phyloP scores from a whole-genome alignment of 2,329 filamentous ascomycete species.

The Aspergillus thermomutatus region DNA sequence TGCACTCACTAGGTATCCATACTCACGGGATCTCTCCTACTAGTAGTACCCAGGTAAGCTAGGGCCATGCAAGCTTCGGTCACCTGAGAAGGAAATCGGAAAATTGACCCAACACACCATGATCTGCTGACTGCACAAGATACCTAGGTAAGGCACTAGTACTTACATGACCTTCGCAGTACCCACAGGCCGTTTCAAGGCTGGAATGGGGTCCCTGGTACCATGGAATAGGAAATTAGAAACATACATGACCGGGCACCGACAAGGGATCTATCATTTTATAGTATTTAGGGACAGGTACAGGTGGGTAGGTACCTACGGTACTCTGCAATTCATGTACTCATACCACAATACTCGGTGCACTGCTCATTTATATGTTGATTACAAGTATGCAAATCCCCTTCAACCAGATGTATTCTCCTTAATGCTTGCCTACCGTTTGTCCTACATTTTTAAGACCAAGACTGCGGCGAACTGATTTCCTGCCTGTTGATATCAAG shows the following conservation, averaged over 20 bases:
- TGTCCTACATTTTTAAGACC: background rate
- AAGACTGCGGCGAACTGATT: background rate
- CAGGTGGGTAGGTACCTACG: background rate
- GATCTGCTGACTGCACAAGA: background rate
- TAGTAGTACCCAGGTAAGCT: background rate
- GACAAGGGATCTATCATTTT: background rate
- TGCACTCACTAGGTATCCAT: too few relatives aligned
- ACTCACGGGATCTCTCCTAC: too few relatives aligned
- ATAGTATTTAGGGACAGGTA: background rate
- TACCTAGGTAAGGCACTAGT: too few relatives aligned
- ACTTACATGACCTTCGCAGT: background rate
- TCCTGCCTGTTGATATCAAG: background rate
- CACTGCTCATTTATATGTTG: background rate
- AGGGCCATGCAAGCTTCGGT: background rate
- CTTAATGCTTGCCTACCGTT: background rate
- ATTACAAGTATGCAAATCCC: background rate
- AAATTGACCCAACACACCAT: background rate
- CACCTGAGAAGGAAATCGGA: background rate
- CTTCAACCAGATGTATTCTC: background rate
- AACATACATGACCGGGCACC: background rate
- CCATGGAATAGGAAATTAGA: background rate
- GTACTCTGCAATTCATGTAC: background rate
- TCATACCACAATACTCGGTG: background rate
- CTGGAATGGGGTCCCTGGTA: background rate
- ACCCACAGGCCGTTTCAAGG: background rate